Evolutionary conservation across 1,284 basidiomycete species (phyloP), one percentile per base, ranked within the genome.

Genomic region (Thecaphora thlaspeos): DNA sequence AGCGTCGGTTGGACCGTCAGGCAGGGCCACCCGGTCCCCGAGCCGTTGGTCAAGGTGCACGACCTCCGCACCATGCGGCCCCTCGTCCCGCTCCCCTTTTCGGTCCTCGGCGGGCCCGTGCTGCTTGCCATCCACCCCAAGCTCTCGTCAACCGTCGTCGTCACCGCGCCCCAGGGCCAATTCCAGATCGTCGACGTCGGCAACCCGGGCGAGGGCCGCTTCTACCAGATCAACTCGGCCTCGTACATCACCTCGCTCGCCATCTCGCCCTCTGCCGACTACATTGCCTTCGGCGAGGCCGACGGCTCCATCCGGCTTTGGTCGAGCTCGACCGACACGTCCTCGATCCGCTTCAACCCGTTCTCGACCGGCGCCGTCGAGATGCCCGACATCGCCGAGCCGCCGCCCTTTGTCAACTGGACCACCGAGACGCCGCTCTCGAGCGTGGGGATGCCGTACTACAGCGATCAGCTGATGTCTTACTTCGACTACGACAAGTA

Each of bases 31-130:
- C 91, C 93, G 1, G 84, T 89, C 46, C 88, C 90, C 0, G 94
- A 97, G 77, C 89, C 91, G 2, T 82, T 95, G 23, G 89, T 98
- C 66, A 94, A 95, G 79, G 83, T 96, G 11, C 95, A 90, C 75
- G 94, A 98, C 77, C 76, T 91, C 23, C 86, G 94, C 26, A 88
- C 84, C 38, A 84, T 96, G 81, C 85, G 87, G 32, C 82, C 89
- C 2, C 83, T 88, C 24, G 86, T 86, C 0, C 90, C 92, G 0
- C 84, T 97, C 32, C 86, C 90, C 1, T 97, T 97, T 75, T 69
- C 75, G 0, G 75, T 73, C 19, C 86, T 90, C 2, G 84, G 87
- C 28, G 89, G 90, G 1, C 92, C 94, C 0, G 86, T 90, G 0
- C 91, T 93, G 73, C 87, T 95, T 60, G 86, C 88, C 50, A 79